Evolutionary conservation across 2,329 filamentous ascomycete species (phyloP), one percentile per base, ranked within the genome.

Genomic region (Calonectria ilicicola): DNA sequence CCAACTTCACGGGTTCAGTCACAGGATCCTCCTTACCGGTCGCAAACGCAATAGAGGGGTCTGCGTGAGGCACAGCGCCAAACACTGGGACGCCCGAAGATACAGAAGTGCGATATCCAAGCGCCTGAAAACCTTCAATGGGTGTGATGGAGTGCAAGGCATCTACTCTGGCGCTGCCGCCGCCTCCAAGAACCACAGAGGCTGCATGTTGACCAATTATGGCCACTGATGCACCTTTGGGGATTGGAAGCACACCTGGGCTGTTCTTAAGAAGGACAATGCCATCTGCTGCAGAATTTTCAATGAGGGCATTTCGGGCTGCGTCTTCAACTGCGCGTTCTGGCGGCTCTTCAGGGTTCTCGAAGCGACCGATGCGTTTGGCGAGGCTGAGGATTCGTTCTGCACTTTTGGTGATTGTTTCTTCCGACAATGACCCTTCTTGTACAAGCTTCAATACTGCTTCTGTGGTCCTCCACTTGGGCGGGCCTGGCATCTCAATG

Each of bases 231-330:
- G 64, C 74, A 3, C 15, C 35, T 40, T 67, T 70, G 2, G 70
- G 85, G 12, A 90, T 79, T 2, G 91, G 91, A 2, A 93, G 83
- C 2, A 90, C 81, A n/a, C 86, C 85, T 27, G 91, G 86, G 74
- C 32, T 12, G 32, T 93, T 93, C 82, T 92, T 92, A 49, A 93
- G 83, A 15, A 93, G 86, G 2, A 93, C 90, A n/a, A 91, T 69
- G 1, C 70, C 72, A 4, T 60, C 53, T 15, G 69, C 63, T 5
- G 51, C 72, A 9, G 63, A n/a, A 1, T 51, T 46, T 6, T 23
- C 35, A 12, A 77, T 74, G 35, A 74, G 32, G 2, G 32, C 49
- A 21, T 67, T 32, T 5, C 67, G 44, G 60, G 81, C 78, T 21
- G 77, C 76, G 35, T 75, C 74, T 65, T 78, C 69, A 15, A 75